Conservation (phyloP, 2,329 filamentous ascomycete genomes). For the Berkeleyomyces basicola region DNA sequence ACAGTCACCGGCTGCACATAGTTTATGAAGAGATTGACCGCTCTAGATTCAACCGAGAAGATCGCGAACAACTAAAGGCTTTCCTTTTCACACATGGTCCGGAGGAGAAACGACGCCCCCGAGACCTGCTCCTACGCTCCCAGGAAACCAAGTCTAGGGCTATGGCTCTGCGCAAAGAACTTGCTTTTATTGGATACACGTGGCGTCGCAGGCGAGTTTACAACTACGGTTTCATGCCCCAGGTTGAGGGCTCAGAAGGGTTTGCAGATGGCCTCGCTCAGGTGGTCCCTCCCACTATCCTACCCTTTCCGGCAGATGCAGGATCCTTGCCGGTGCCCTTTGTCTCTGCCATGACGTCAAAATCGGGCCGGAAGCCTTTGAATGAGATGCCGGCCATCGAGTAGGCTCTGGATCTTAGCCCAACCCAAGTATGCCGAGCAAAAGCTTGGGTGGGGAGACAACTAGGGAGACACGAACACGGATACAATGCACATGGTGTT, state of each 20-base stretch:
- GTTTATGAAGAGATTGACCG: slow-evolving; percentile 34
- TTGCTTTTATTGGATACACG: slow-evolving; percentile 78
- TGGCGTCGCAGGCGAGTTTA: slow-evolving; percentile 35
- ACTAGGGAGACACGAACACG: no score
- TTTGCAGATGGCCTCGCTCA: neutral
- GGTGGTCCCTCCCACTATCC: neutral
- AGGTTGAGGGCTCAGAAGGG: slow-evolving; percentile 5
- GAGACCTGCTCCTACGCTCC: slow-evolving; percentile 76
- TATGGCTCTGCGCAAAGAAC: slow-evolving; percentile 65
- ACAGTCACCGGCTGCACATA: slow-evolving; percentile 30
- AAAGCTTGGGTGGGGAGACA: no score
- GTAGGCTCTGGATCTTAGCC: no score
- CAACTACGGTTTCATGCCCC: slow-evolving; percentile 10
- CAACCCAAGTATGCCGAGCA: no score
- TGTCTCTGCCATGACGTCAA: no score
- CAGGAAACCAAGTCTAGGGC: slow-evolving; percentile 45
- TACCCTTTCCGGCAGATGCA: neutral
- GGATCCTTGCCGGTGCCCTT: neutral
- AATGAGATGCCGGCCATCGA: no score
- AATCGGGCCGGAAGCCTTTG: no score
- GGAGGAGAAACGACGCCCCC: slow-evolving; percentile 59
- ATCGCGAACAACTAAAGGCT: slow-evolving; percentile 30
- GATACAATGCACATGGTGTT: no score
- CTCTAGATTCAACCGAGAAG: slow-evolving; percentile 20
- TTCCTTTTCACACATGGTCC: slow-evolving; percentile 35